A percentile compares a stretch with the other conserved stretches of the same genome.
phyloP scores from a whole-genome alignment of 2,329 filamentous ascomycete species.

The Fusarium nodosum region DNA sequence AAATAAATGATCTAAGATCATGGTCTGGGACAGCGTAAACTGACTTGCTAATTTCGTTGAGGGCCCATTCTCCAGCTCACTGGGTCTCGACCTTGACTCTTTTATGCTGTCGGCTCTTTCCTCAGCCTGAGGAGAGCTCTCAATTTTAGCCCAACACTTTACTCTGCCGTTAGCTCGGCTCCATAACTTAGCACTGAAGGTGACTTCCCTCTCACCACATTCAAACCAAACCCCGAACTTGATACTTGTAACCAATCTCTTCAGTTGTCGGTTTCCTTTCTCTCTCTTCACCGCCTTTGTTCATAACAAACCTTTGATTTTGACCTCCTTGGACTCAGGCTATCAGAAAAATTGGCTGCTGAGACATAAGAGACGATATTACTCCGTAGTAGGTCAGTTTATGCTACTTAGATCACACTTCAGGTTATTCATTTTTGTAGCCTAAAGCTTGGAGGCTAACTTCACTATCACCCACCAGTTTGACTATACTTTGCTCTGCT shows the following conservation, averaged over 20 bases:
- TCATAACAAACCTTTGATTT: constrained; percentile 5
- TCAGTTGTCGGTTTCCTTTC: constrained; percentile 1
- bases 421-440: too few relatives aligned
- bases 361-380: too few relatives aligned
- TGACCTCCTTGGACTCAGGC: not conserved
- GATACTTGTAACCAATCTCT: constrained; percentile 33
- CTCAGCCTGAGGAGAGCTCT: constrained; percentile 41
- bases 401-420: too few relatives aligned
- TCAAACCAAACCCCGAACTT: constrained; percentile 25
- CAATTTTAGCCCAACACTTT: constrained; percentile 46
- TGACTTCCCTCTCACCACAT: constrained; percentile 19
- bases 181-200: not conserved
- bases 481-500: not conserved
- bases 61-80: constrained; percentile 19
- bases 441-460: too few relatives aligned
- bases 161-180: too few relatives aligned
- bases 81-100: constrained; percentile 11
- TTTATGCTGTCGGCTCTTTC: constrained; percentile 32
- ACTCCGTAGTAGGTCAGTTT: too few relatives aligned
- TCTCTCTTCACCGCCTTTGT: constrained; percentile 25
- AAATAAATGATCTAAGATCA: too few relatives aligned
- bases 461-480: too few relatives aligned
- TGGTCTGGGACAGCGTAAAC: too few relatives aligned
- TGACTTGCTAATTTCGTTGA: too few relatives aligned
- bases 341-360: too few relatives aligned